These are phyloP conservation scores for Pulveroboletus sp. DNA, from an alignment of 768 basidiomycete genomes.

Conservation along the genomic window DNA sequence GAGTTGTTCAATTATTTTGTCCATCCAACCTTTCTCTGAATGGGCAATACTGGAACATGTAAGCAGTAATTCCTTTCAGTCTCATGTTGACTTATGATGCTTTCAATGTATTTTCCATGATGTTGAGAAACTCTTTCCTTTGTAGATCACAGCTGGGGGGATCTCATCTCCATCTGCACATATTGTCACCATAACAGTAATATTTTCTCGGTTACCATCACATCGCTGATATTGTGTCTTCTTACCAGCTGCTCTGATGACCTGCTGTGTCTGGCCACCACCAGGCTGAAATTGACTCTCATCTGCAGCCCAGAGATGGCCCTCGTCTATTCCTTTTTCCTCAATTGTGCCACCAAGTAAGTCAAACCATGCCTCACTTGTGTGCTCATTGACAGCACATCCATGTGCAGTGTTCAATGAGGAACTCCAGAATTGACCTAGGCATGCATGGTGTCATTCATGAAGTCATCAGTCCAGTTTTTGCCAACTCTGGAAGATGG, in stretches of 20 bases:
- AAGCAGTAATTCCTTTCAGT: not conserved
- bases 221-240: conserved; percentile 18
- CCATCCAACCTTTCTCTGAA: conserved; percentile 28
- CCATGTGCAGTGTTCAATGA: conserved; percentile 11
- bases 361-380: conserved; percentile 33
- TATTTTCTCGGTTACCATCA: conserved; percentile 20
- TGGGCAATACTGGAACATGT: conserved; percentile 9
- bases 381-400: conserved; percentile 35
- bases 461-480: not conserved
- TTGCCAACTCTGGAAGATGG: not conserved
- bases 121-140: conserved; percentile 20
- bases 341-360: conserved; percentile 29
- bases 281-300: conserved; percentile 15
- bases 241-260: conserved; percentile 2
- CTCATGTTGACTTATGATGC: conserved; percentile 26
- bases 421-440: not conserved
- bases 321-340: not conserved
- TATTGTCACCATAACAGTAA: conserved; percentile 36
- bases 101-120: conserved; percentile 20
- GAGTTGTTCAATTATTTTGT: conserved; percentile 22
- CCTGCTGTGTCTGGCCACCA: not conserved
- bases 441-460: not conserved
- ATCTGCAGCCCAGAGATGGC: conserved; percentile 17
- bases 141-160: too few relatives aligned
- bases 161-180: conserved; percentile 38